Evolutionary conservation across 169 alveolate species (phyloP).

Genomic region (Eimeria praecox): DNA sequence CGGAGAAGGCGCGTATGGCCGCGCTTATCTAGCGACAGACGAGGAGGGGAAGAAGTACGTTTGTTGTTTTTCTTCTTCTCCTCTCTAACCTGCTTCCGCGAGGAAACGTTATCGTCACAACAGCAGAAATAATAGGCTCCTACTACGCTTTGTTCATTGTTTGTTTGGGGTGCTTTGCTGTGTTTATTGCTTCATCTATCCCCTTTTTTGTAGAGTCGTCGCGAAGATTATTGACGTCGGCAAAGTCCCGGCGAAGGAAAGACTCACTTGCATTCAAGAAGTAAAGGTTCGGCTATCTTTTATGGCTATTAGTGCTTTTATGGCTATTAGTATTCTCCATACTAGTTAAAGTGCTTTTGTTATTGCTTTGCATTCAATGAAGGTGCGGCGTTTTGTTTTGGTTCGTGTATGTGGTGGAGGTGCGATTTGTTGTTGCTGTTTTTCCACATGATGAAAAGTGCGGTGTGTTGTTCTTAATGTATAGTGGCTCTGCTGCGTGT

Average conservation of each 20-base stretch:
- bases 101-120: not conserved
- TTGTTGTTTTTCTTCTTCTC: not conserved
- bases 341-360: no score
- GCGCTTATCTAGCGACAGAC: slow-evolving; percentile 69
- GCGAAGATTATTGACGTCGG: slow-evolving; percentile 93
- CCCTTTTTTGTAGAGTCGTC: slow-evolving; percentile 84
- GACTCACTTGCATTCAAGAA: slow-evolving; percentile 91
- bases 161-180: not conserved
- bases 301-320: not conserved
- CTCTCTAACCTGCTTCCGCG: no score
- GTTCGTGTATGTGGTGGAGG: no score
- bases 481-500: no score
- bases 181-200: not conserved
- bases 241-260: slow-evolving; percentile 88
- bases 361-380: no score
- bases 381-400: no score
- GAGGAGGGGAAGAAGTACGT: slow-evolving; percentile 44
- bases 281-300: slow-evolving; percentile 79
- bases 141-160: not conserved
- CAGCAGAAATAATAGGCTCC: not conserved
- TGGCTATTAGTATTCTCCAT: not conserved
- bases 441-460: no score
- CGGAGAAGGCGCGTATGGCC: slow-evolving; percentile 80
- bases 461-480: no score
- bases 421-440: no score